Conservation (phyloP, 108 stramenopile genomes). For the Fragilariopsis cylindrus region DNA sequence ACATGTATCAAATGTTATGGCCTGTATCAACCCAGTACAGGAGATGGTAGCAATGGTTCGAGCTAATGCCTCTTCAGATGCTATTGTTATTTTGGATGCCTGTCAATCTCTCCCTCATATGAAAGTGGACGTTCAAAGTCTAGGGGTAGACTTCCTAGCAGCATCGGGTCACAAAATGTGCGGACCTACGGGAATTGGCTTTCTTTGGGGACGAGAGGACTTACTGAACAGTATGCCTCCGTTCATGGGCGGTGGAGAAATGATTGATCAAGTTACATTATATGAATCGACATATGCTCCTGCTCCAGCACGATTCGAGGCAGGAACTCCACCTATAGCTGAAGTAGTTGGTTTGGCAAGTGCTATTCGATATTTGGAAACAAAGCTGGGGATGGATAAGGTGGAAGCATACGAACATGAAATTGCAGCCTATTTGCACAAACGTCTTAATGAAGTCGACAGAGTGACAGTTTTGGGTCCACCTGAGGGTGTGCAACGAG, state of each 20-base stretch:
- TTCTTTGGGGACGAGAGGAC: slow-evolving; percentile 84
- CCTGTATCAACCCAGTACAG: slow-evolving; percentile 80
- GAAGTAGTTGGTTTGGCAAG: slow-evolving; percentile 93
- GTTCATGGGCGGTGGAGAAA: slow-evolving; percentile 93
- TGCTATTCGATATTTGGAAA: slow-evolving; percentile 84
- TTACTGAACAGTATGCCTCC: slow-evolving; percentile 88
- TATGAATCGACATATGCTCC: slow-evolving; percentile 83
- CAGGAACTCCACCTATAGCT: slow-evolving; percentile 95
- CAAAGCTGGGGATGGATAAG: slow-evolving; percentile 79
- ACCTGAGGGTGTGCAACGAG: slow-evolving; percentile 52
- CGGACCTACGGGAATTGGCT: slow-evolving; percentile 97
- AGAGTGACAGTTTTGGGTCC: slow-evolving; percentile 87
- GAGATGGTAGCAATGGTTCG: slow-evolving; percentile 78
- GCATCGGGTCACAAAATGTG: slow-evolving; percentile 98
- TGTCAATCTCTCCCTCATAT: slow-evolving; percentile 95
- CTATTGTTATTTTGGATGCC: slow-evolving; percentile 87
- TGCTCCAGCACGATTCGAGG: slow-evolving; percentile 93
- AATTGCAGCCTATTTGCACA: slow-evolving; percentile 76
- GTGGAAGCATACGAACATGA: slow-evolving; percentile 87
- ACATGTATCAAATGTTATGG: slow-evolving; percentile 93
- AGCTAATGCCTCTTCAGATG: slow-evolving; percentile 54
- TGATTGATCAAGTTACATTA: slow-evolving; percentile 93
- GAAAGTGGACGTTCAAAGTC: slow-evolving; percentile 81
- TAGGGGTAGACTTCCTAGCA: slow-evolving; percentile 94
- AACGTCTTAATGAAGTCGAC: slow-evolving; percentile 63